Evolutionary conservation across 257 asterid genomes (phyloP).

Genomic region (Apocynum venetum): DNA sequence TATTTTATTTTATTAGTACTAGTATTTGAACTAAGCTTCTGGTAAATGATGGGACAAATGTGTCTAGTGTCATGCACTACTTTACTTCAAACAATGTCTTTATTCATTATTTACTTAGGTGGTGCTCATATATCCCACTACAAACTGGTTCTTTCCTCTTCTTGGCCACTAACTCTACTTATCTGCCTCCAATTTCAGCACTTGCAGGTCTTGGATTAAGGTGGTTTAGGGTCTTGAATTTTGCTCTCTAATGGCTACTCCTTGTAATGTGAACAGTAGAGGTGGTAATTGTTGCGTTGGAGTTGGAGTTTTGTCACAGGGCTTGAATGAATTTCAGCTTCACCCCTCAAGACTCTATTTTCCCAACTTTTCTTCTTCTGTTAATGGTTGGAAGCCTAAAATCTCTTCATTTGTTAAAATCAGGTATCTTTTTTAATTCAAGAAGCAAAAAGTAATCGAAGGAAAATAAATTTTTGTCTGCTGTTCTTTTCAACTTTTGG

Average conservation of each 20-base stretch:
- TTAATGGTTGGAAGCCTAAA: neutral
- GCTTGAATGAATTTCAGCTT: slow-evolving; percentile 1
- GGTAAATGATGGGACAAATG: no score
- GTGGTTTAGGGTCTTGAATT: neutral
- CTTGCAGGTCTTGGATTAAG: neutral
- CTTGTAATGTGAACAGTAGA: neutral
- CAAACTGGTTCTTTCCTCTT: neutral
- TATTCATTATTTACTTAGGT: neutral
- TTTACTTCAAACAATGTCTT: no score
- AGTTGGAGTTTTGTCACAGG: neutral
- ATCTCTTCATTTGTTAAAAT: neutral
- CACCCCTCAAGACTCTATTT: neutral
- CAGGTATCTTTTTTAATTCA: neutral
- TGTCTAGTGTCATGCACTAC: no score
- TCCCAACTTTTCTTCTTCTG: neutral
- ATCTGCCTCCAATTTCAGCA: neutral
- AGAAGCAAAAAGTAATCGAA: neutral
- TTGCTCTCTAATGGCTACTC: slow-evolving; percentile 3
- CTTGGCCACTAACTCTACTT: neutral
- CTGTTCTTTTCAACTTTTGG: neutral
- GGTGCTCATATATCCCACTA: neutral
- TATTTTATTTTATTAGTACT: no score
- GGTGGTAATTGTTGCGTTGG: neutral
- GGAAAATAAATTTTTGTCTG: neutral
- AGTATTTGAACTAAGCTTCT: no score